Evolutionary conservation across 2,329 filamentous ascomycete genomes (phyloP).

Genomic region (Paradendryphiella salina): DNA sequence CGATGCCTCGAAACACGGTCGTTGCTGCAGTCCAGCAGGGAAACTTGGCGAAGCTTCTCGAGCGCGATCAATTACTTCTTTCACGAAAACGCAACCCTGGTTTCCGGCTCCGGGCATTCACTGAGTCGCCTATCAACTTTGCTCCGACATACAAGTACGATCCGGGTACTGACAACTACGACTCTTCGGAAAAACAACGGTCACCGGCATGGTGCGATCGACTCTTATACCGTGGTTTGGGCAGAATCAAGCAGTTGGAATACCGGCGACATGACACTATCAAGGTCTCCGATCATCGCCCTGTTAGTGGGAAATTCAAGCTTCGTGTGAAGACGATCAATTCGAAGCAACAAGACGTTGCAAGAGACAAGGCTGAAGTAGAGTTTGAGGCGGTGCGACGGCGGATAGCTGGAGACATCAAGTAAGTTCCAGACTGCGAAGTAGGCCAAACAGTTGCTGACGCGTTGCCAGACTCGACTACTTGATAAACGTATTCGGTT

Average conservation of each 20-base stretch:
- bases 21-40: conserved; percentile 79
- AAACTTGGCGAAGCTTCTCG: conserved; percentile 83
- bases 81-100: conserved; percentile 86
- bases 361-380: conserved; percentile 74
- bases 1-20: conserved; percentile 91
- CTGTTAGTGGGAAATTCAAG: conserved; percentile 83
- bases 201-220: conserved; percentile 97
- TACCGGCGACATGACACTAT: conserved; percentile 84
- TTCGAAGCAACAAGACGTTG: conserved; percentile 63
- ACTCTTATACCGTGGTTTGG: conserved; percentile 79
- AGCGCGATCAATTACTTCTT: conserved; percentile 89
- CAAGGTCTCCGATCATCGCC: conserved; percentile 86
- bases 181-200: conserved; percentile 90
- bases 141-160: conserved; percentile 99
- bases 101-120: conserved; percentile 85
- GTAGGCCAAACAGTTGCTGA: not conserved
- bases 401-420: conserved; percentile 70
- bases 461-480: conserved; percentile 60
- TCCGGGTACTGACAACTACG: conserved; percentile 90
- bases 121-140: conserved; percentile 88
- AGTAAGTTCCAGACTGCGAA: conserved; percentile 60
- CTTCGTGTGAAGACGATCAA: conserved; percentile 83
- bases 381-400: conserved; percentile 73
- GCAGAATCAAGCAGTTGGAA: conserved; percentile 81
- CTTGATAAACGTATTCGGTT: conserved; percentile 64